These are phyloP conservation scores for Dendrobium huoshanense DNA, from an alignment of 106 monocot genomes.

Conservation along the genomic window DNA sequence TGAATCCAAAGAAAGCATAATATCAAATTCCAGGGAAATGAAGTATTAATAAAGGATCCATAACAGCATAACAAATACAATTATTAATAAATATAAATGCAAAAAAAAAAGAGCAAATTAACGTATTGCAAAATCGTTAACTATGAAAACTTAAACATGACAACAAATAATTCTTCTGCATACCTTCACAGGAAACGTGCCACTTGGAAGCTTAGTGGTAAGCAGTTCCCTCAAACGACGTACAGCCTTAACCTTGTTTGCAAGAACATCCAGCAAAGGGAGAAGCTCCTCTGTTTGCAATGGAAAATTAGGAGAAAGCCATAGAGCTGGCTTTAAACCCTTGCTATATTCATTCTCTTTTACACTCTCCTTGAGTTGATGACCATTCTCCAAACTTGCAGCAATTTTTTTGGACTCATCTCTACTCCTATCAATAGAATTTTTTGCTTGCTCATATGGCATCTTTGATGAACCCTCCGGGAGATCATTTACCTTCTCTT, in stretches of 20 bases:
- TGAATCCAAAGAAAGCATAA: no score
- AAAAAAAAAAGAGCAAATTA: no score
- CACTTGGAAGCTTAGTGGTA: conserved; percentile 54
- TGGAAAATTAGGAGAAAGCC: conserved; percentile 61
- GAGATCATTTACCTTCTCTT: conserved; percentile 32
- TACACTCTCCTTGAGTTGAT: conserved; percentile 15
- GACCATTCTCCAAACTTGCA: no score
- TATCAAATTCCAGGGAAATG: no score
- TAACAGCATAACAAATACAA: no score
- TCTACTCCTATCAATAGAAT: conserved; percentile 4
- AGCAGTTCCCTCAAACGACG: conserved; percentile 58
- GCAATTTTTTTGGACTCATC: neutral
- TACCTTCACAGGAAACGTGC: conserved; percentile 81
- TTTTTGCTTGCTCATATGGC: neutral
- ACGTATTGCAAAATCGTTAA: neutral
- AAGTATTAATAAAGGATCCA: no score
- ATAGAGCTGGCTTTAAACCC: conserved; percentile 48
- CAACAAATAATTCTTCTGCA: conserved; percentile 9
- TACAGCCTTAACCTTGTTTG: conserved; percentile 58
- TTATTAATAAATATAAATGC: no score
- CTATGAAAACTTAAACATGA: neutral
- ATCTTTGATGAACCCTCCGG: conserved; percentile 20
- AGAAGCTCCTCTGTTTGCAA: conserved; percentile 55
- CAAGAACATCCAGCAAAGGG: conserved; percentile 66
- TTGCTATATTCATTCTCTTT: conserved; percentile 45